phyloP scores from a whole-genome alignment of 176 grass and related monocot genomes.

The Rhynchospora pubera region DNA sequence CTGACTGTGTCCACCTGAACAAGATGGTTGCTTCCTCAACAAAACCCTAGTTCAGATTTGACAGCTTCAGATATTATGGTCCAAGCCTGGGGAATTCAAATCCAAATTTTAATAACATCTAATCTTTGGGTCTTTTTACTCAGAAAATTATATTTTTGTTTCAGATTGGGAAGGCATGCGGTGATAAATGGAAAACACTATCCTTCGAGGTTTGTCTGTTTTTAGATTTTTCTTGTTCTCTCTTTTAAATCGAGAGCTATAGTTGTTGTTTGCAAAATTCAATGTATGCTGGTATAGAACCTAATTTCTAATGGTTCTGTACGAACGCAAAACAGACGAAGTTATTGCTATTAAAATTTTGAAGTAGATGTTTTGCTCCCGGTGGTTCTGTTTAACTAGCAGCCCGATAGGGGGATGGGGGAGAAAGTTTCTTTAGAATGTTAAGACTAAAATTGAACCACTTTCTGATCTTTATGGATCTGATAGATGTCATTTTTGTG shows the following conservation, averaged over 20 bases:
- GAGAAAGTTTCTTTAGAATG: neutral
- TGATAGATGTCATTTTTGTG: neutral
- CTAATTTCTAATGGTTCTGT: too few species aligned
- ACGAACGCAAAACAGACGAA: neutral
- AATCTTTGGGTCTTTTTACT: neutral
- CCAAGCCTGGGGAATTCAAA: neutral
- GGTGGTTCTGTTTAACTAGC: neutral
- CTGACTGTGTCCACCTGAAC: neutral
- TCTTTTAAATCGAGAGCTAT: neutral
- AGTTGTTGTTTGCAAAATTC: neutral
- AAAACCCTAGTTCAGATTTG: neutral
- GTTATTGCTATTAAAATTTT: neutral
- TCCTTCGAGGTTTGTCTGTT: conserved; percentile 67
- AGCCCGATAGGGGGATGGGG: neutral
- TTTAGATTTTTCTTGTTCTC: neutral
- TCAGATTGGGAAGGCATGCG: conserved; percentile 88
- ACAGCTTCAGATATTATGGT: neutral
- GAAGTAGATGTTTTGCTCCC: neutral
- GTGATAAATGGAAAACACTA: conserved; percentile 86
- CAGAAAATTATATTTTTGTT: neutral
- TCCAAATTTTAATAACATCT: neutral
- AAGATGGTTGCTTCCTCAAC: neutral
- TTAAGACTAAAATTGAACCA: neutral
- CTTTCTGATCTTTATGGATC: neutral
- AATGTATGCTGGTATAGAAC: neutral